phyloP scores from a whole-genome alignment of 1,284 basidiomycete species.

The Puccinia coronata region DNA sequence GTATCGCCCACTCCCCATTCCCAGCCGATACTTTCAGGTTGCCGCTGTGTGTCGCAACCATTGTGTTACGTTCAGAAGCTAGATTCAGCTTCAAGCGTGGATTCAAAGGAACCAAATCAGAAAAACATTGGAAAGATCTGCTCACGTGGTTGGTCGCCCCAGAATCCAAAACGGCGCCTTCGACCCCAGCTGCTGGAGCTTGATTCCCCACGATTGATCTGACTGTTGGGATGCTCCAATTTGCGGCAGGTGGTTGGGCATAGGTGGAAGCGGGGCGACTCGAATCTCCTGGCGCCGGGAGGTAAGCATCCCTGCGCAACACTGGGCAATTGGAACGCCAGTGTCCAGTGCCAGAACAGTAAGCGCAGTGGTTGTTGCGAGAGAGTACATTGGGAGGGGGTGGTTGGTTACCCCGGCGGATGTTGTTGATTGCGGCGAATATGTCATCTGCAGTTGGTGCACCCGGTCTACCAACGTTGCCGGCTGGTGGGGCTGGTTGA shows the following conservation, averaged over 20 bases:
- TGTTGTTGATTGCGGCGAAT: not conserved
- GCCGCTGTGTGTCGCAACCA: conserved; percentile 17
- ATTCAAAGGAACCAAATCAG: not conserved
- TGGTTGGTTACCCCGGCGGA: not conserved
- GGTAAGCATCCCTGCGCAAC: not conserved
- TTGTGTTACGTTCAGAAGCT: not conserved
- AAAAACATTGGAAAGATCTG: not conserved
- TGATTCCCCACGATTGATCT: not conserved
- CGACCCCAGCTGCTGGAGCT: not conserved
- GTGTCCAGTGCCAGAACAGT: not conserved
- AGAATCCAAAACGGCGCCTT: conserved; percentile 17
- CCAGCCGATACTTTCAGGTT: not conserved
- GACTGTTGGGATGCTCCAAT: not conserved
- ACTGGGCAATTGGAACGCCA: not conserved
- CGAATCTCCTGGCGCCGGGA: not conserved
- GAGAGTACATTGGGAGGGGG: not conserved
- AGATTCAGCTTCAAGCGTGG: not conserved
- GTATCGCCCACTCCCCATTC: not conserved
- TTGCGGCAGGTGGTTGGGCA: not conserved
- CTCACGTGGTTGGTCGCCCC: too few species aligned
- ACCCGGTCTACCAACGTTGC: not conserved
- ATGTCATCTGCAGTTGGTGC: not conserved
- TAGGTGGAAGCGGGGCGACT: conserved; percentile 19
- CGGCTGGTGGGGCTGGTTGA: not conserved
- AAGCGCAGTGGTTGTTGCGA: not conserved